Base-by-base conservation (phyloP, 2,329 filamentous ascomycete genomes). In the Sporothrix schenckii region DNA sequence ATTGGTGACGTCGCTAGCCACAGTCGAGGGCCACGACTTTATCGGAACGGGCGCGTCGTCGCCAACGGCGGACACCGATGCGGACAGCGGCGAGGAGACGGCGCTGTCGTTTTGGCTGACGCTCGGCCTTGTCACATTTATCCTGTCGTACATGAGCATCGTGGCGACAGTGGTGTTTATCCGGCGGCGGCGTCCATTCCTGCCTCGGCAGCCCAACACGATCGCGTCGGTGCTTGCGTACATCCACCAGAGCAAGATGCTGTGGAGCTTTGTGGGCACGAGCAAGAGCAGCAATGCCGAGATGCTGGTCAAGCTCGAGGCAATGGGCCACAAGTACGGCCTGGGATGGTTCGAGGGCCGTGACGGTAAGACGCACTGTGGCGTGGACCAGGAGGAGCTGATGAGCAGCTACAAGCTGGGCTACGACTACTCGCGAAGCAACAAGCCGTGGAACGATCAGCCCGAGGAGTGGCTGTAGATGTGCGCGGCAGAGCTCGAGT, bases 171-270 rank as follows among this genome's bases (percentile, higher is more conserved):
- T 89, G 1, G 89, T 91, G 21, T 90, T 91, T 75, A 70, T 82
- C 21, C 85, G 86, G 1, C 87, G 91, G 16, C 84, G 88, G 0
- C 87, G 88, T 69, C 87, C 91, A 2, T 93, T 94, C 78, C 81
- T 94, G 70, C 92, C 92, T 1, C 86, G 92, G 4, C 90, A 93
- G 81, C 91, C 91, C 4, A 92, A 89, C 75, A 93, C 91, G 24
- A 93, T 94, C 74, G 89, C 91, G 1, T 89, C 87, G 56, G 87
- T 93, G 68, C 83, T 94, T 69, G 91, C 90, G 0, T 94, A 91
- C 76, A 91, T 94, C 72, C 89, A 94, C 79, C 91, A 93, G 80
- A 90, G 87, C 78, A 91, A 91, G 80, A 93, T 94, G 91, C 81
- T 94, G 60, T 89, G 88, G 73, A 87, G 88, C 76, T 94, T 94